Evolutionary conservation across 768 basidiomycete species (phyloP).

Genomic region (Termitomyces heimii): DNA sequence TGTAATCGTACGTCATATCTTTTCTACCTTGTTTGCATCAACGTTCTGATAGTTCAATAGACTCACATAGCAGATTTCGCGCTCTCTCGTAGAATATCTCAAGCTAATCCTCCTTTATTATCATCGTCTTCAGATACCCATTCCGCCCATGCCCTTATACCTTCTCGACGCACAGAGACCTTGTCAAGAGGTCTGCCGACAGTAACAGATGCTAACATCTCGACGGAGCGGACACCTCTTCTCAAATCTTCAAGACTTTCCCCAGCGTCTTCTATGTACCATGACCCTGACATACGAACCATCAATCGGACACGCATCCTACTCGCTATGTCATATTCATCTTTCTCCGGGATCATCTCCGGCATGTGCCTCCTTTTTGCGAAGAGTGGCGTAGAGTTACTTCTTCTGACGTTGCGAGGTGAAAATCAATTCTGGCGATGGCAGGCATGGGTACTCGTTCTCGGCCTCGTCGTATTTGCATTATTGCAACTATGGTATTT

Average conservation of each 20-base stretch:
- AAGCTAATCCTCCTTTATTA: slow-evolving; percentile 13
- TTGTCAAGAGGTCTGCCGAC: slow-evolving; percentile 29
- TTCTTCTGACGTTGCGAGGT: slow-evolving; percentile 70
- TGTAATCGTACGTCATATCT: slow-evolving; percentile 43
- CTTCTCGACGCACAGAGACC: slow-evolving; percentile 23
- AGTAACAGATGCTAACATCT: slow-evolving; percentile 22
- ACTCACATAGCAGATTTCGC: slow-evolving; percentile 71
- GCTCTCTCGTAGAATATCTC: slow-evolving; percentile 33
- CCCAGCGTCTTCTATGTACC: slow-evolving; percentile 19
- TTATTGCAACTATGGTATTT: slow-evolving; percentile 82
- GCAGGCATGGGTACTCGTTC: slow-evolving; percentile 78
- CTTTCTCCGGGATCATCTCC: slow-evolving; percentile 80
- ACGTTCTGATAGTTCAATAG: slow-evolving; percentile 28
- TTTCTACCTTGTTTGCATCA: neutral
- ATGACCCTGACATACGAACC: slow-evolving; percentile 19
- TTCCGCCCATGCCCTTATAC: slow-evolving; percentile 30
- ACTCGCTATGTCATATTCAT: slow-evolving; percentile 81
- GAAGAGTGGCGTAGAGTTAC: slow-evolving; percentile 87
- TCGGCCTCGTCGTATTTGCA: slow-evolving; percentile 68
- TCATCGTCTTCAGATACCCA: slow-evolving; percentile 24
- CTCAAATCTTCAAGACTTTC: slow-evolving; percentile 32
- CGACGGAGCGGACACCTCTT: slow-evolving; percentile 56
- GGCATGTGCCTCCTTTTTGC: slow-evolving; percentile 93
- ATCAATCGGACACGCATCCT: slow-evolving; percentile 48
- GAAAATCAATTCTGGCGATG: slow-evolving; percentile 80